Percentiles rank a stretch among this genome's conserved stretches.
Evolutionary conservation across 345 rosid species (phyloP).

Genomic region (Hibiscus mutabilis): DNA sequence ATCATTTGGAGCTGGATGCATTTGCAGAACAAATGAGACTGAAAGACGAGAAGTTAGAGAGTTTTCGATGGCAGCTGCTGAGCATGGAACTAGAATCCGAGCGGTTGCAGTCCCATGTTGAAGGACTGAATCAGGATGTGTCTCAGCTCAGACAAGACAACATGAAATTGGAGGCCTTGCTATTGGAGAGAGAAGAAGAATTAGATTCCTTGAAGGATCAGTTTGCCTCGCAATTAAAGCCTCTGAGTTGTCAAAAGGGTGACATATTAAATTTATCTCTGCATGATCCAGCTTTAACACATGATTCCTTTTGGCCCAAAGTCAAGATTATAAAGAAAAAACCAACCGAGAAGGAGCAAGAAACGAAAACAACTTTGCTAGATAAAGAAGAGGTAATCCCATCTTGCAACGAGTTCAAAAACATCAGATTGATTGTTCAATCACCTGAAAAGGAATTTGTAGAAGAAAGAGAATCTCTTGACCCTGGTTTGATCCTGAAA

Average conservation of each 20-base stretch:
- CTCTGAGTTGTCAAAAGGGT: conserved; percentile 27
- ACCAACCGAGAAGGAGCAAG: conserved; percentile 30
- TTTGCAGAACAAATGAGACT: conserved; percentile 66
- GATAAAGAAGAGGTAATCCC: conserved; percentile 28
- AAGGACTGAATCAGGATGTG: conserved; percentile 50
- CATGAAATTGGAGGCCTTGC: conserved; percentile 44
- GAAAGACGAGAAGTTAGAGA: conserved; percentile 77
- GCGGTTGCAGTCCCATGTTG: conserved; percentile 55
- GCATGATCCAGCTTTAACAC: conserved; percentile 24
- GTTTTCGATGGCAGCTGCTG: conserved; percentile 53
- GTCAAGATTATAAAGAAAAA: conserved; percentile 34
- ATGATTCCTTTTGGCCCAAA: conserved; percentile 26
- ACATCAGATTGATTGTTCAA: conserved; percentile 23
- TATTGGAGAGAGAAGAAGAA: conserved; percentile 47
- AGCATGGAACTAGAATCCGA: conserved; percentile 78
- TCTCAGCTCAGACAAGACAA: conserved; percentile 51
- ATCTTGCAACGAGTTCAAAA: conserved; percentile 12
- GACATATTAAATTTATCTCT: conserved; percentile 21
- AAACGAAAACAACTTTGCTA: conserved; percentile 13
- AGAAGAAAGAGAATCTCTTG: conserved; percentile 31
- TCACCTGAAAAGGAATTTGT: conserved; percentile 54
- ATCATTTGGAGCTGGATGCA: conserved; percentile 58
- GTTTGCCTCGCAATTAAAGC: conserved; percentile 25
- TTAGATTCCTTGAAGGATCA: conserved; percentile 38
- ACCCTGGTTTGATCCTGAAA: conserved; percentile 18